Evolutionary conservation across 2,329 filamentous ascomycete genomes (phyloP), one percentile per base, ranked within the genome.

Genomic region (Scolecobasidium constrictum): DNA sequence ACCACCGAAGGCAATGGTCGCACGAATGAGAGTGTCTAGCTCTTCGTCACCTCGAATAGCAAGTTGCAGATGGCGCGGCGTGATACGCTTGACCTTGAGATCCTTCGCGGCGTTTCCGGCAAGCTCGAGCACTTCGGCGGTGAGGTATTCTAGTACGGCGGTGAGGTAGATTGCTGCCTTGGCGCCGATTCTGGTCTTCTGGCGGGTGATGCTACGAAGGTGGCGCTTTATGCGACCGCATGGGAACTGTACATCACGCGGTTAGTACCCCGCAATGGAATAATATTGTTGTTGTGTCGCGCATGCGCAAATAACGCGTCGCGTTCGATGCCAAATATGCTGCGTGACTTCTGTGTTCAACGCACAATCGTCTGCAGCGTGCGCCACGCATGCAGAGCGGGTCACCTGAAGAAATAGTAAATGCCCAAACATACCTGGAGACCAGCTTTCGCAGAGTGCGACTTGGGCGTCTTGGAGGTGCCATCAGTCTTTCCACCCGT

Each of bases 171-270:
- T 92, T 52, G 92, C 88, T 51, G 92, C 92, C 75, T 96, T 96
- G 60, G 90, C 92, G 57, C 92, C 92, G 53, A 98, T 93, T 68
- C 92, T 90, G 86, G 95, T 96, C 75, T 96, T 96, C 71, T 95
- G 93, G 64, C 96, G 92, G 39, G 92, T 96, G 71, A 95, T 95
- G 67, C 86, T 87, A 78, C 96, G 95, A 63, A 98, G 75, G 73
- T 96, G 96, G 72, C 92, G 88, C 83, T 98, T 98, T 68, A 98
- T 92, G 82, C 92, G 92, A 69, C 92, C 92, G 65, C 92, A 98
- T 48, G 92, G 92, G 66, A 98, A 98, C 92, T 98, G 62, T 46
- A 52, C 23, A 52, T 51, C 44, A 40, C 13, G 9, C 46, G 47
- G 53, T 51, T 56, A 38, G 44, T 47, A 46, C 18, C 35, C n/a